phyloP scores from a whole-genome alignment of 768 basidiomycete genomes.

The Bullera alba region DNA sequence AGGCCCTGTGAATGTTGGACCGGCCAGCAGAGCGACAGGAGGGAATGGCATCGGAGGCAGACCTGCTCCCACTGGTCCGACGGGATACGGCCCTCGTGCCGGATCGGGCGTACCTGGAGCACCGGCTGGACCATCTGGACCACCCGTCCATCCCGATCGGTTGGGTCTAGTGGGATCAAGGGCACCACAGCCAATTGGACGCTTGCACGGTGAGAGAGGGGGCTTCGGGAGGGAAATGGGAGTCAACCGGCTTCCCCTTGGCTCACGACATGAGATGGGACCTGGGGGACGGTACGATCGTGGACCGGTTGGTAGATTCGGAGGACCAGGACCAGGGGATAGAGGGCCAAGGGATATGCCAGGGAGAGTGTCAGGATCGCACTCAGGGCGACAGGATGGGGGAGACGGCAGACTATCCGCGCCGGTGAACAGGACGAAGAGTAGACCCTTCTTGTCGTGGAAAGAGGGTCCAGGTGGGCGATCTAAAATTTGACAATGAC shows the following conservation, averaged over 20 bases:
- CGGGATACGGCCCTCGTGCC: conserved; percentile 1
- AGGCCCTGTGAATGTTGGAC: not conserved
- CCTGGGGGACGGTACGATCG: not conserved
- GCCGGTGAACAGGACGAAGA: conserved; percentile 18
- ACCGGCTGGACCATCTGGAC: not conserved
- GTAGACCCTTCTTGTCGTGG: conserved; percentile 27
- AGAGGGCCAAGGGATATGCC: conserved; percentile 3
- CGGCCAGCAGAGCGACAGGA: conserved; percentile 8
- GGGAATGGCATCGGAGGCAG: conserved; percentile 1
- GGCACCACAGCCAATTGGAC: not conserved
- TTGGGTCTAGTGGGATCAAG: conserved; percentile 3
- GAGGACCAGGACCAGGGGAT: not conserved
- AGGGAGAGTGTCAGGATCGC: conserved; percentile 4
- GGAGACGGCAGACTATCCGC: conserved; percentile 4
- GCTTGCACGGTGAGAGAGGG: not conserved
- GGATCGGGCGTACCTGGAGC: not conserved
- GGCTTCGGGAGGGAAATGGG: not conserved
- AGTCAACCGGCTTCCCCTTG: not conserved
- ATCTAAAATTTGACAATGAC: not conserved
- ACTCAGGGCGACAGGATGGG: not conserved
- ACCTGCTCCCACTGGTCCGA: not conserved
- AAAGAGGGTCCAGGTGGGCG: conserved; percentile 30
- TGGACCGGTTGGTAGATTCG: not conserved
- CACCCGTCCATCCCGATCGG: not conserved
- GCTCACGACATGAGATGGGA: not conserved